These are phyloP conservation scores for Solidago caesia DNA, from an alignment of 129 eudicot species.

Conservation along the genomic window DNA sequence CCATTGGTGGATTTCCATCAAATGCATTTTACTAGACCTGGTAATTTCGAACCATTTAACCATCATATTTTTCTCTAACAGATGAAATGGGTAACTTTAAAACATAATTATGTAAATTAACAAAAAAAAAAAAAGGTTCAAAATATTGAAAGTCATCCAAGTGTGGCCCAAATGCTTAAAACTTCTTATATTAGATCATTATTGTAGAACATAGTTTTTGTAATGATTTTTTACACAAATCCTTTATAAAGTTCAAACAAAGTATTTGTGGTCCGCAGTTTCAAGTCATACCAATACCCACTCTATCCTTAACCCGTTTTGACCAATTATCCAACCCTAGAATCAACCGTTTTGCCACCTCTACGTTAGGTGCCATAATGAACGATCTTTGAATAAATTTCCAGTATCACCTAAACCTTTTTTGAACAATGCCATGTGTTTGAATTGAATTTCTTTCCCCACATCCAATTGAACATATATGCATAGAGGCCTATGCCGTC, in stretches of 20 bases:
- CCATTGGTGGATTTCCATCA: too few species aligned
- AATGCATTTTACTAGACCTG: too few species aligned
- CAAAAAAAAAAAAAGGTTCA: too few species aligned
- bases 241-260: background rate
- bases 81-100: background rate
- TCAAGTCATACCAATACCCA: background rate
- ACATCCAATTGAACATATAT: constrained; percentile 14
- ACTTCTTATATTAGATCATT: background rate
- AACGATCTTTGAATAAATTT: background rate
- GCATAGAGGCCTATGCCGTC: background rate
- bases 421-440: background rate
- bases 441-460: constrained; percentile 14
- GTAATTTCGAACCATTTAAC: background rate
- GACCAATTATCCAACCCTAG: background rate
- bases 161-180: background rate
- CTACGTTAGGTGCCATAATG: background rate
- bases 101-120: too few species aligned
- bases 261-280: background rate
- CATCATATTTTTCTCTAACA: background rate
- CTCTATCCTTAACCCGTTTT: background rate
- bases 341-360: background rate
- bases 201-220: background rate
- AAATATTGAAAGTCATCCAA: background rate
- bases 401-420: background rate
- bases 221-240: background rate